Base-by-base conservation (phyloP, 2,329 filamentous ascomycete species). In the Aureobasidium sp. region DNA sequence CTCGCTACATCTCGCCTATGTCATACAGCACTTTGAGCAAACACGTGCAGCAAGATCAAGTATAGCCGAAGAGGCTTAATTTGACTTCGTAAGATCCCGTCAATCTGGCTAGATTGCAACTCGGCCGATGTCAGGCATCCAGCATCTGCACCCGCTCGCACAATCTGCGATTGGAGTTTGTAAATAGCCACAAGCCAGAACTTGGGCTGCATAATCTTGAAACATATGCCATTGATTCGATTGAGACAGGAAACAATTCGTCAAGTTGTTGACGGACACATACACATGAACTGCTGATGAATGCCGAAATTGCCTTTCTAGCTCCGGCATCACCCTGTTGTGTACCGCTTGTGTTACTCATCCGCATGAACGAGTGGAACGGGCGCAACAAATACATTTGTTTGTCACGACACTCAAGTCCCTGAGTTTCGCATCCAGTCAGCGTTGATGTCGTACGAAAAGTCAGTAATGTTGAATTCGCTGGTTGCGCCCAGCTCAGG, bases 381-480 rank as follows among this genome's bases (percentile, higher is more conserved):
- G 25, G 11, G 11, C 29, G 29, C 25, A 11, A 44, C 25, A 30
- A 30, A 17, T 14, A n/a, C 6, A 6, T 29, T 14, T 6, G 22
- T 21, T 6, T 8, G 19, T 10, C 19, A 17, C n/a, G 14, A 24
- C 12, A 4, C 8, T 37, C 17, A 53, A 4, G 38, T 38, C 6
- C 30, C 50, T 1, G 50, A 7, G 10, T 45, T 44, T 5, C 39
- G 38, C 40, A 88, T 75, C 85, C 85, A 88, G 65, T 88, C 85
- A 57, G 81, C 82, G 60, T 79, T 86, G 2, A 80, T 81, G 68
- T 88, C 84, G 25, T 86, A 78, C 79, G 85, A 87, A 61, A 86
- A 88, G 62, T 88, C 86, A 40, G 83, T 86, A 55, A 88, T 88
- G 61, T 88, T 88, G 61, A 85, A 87, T 66, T 87, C 83, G 55